Conservation (phyloP, 2,329 filamentous ascomycete genomes). For the Diaporthe ilicicola region DNA sequence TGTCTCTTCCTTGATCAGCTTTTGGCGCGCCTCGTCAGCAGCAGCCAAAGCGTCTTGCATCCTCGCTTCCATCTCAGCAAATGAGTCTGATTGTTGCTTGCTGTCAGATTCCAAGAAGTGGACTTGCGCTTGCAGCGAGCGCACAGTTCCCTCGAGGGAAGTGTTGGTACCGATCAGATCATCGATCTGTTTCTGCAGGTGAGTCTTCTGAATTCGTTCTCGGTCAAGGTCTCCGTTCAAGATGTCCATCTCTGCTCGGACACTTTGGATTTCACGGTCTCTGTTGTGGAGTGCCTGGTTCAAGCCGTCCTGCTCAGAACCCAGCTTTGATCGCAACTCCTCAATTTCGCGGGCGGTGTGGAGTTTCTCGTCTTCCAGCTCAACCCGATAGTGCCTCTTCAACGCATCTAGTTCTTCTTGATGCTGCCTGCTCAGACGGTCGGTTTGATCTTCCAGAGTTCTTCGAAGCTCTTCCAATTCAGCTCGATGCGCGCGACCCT, state of each 20-base stretch:
- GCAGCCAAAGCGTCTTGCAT: conserved; percentile 79
- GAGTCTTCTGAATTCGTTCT: conserved; percentile 70
- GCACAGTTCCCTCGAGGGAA: conserved; percentile 77
- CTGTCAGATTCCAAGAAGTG: conserved; percentile 90
- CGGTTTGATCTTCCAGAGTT: conserved; percentile 62
- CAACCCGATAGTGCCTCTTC: conserved; percentile 67
- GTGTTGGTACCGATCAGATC: conserved; percentile 69
- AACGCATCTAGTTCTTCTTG: conserved; percentile 73
- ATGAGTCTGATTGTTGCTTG: conserved; percentile 87
- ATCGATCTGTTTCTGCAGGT: conserved; percentile 60
- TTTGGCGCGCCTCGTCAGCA: conserved; percentile 77
- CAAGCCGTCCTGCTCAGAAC: conserved; percentile 61
- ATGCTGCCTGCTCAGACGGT: conserved; percentile 67
- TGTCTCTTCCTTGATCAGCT: conserved; percentile 90
- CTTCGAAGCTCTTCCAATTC: conserved; percentile 64
- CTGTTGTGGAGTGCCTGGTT: conserved; percentile 58
- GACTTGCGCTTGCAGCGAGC: conserved; percentile 81
- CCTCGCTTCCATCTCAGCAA: conserved; percentile 80
- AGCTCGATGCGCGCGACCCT: conserved; percentile 60
- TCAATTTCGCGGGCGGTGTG: conserved; percentile 65
- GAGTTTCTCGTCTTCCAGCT: conserved; percentile 71
- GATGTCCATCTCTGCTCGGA: conserved; percentile 55
- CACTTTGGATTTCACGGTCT: conserved; percentile 62
- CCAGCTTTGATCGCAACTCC: conserved; percentile 65
- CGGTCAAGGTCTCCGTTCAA: conserved; percentile 62